phyloP scores from a whole-genome alignment of 2,329 filamentous ascomycete genomes.

The Stagonosporopsis rhizophila region DNA sequence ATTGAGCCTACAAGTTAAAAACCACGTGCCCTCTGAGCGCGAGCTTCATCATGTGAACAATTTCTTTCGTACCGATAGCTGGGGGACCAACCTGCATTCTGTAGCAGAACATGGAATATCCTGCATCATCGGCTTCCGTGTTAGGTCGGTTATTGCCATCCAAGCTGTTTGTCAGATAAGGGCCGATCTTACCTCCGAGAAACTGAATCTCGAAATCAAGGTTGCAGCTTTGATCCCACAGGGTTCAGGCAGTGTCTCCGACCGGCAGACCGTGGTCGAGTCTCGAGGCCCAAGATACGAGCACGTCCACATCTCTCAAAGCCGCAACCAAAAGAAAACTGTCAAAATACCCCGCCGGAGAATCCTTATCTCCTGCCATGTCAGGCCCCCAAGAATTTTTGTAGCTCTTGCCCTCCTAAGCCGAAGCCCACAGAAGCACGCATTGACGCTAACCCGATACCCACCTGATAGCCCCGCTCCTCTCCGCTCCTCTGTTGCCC shows the following conservation, averaged over 20 bases:
- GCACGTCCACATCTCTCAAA: background rate
- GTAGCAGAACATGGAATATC: background rate
- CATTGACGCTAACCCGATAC: conserved; percentile 6
- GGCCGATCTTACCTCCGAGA: background rate
- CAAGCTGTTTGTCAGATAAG: background rate
- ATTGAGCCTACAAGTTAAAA: background rate
- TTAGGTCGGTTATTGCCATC: background rate
- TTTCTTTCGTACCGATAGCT: background rate
- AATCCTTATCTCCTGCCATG: conserved; percentile 3
- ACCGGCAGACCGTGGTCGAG: background rate
- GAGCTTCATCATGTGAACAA: background rate
- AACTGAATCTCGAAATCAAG: background rate
- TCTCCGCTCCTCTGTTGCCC: conserved; percentile 33
- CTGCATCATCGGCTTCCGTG: background rate
- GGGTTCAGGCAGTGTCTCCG: background rate
- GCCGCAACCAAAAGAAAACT: background rate
- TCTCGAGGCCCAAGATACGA: background rate
- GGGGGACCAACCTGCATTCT: background rate
- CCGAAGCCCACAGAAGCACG: conserved; percentile 1
- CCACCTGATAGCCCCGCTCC: conserved; percentile 23
- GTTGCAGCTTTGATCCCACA: conserved; percentile 2
- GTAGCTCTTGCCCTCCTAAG: background rate
- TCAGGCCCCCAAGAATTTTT: background rate
- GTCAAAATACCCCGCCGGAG: background rate
- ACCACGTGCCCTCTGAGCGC: background rate